Conservation (phyloP, 768 basidiomycete species). For the Fomitopsis pulvina region DNA sequence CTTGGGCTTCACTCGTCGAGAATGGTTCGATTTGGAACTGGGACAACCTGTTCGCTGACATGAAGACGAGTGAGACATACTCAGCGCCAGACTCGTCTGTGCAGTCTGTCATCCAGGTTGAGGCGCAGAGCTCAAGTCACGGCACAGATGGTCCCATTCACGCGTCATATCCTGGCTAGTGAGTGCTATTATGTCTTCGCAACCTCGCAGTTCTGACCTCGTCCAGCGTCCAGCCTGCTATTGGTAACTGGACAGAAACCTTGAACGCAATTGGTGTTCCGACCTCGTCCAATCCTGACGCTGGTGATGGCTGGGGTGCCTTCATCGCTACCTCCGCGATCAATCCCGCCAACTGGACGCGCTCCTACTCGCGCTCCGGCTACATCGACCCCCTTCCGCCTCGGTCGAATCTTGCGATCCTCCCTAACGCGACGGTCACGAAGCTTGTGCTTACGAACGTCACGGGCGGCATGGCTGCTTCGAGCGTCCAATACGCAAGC, state of each 20-base stretch:
- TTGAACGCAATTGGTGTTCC: conserved; percentile 39
- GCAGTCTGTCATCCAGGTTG: conserved; percentile 36
- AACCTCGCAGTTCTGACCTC: conserved; percentile 9
- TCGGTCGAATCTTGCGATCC: conserved; percentile 56
- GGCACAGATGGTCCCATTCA: conserved; percentile 49
- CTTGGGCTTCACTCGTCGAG: conserved; percentile 38
- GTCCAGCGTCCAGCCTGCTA: conserved; percentile 39
- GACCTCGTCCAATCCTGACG: conserved; percentile 34
- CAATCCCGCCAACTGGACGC: conserved; percentile 57
- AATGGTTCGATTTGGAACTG: conserved; percentile 36
- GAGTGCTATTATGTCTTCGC: conserved; percentile 17
- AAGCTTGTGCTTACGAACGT: conserved; percentile 36
- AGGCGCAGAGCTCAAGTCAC: conserved; percentile 37
- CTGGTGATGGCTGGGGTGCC: conserved; percentile 42
- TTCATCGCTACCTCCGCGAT: conserved; percentile 54
- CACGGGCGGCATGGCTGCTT: conserved; percentile 31
- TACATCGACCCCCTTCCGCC: conserved; percentile 63
- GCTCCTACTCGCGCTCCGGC: conserved; percentile 56
- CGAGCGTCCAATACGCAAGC: conserved; percentile 43
- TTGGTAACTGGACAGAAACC: conserved; percentile 51
- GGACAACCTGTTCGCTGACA: conserved; percentile 36
- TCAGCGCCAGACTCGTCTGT: conserved; percentile 40
- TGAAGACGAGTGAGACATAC: conserved; percentile 52
- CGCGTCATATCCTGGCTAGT: conserved; percentile 46
- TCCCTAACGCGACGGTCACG: conserved; percentile 55